These are phyloP conservation scores for Wickerhamiella qilinensis DNA, from an alignment of 805 yeast species.

Conservation along the genomic window DNA sequence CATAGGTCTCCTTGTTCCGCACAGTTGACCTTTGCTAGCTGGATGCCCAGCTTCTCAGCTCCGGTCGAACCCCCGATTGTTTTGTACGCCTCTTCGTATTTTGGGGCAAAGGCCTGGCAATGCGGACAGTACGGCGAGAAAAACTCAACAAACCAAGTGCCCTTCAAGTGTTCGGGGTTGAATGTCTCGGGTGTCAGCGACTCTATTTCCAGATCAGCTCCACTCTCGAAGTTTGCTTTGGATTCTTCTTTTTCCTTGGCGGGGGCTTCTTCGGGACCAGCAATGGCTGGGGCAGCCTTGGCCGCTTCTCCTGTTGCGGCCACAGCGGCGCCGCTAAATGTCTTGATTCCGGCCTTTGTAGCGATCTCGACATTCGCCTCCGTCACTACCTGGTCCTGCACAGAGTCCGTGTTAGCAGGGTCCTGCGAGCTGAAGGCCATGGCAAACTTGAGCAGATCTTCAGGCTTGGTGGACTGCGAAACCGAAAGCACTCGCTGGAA, in stretches of 20 bases:
- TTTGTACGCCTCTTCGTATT: conserved; percentile 56
- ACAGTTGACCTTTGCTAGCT: conserved; percentile 60
- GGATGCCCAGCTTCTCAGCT: conserved; percentile 31
- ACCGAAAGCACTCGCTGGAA: not conserved
- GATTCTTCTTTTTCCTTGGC: not conserved
- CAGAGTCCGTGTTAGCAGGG: not conserved
- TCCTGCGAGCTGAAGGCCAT: not conserved
- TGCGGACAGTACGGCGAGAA: conserved; percentile 82
- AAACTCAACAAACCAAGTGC: conserved; percentile 68
- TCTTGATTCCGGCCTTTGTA: no score
- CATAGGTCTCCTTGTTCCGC: conserved; percentile 78
- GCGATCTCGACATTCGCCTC: no score
- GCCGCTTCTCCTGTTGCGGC: no score
- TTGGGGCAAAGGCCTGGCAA: conserved; percentile 65
- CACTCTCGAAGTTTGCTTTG: not conserved
- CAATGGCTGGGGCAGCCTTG: not conserved
- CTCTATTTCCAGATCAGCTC: not conserved
- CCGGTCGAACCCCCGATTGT: conserved; percentile 28
- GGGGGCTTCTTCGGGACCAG: not conserved
- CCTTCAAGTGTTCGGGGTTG: conserved; percentile 19
- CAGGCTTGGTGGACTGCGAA: not conserved
- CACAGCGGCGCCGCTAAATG: no score
- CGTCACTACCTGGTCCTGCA: not conserved
- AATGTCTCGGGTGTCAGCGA: conserved; percentile 10
- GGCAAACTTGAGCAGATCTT: not conserved